Evolutionary conservation across 176 grass and related monocot species (phyloP).

Genomic region (Tillandsia leiboldiana): DNA sequence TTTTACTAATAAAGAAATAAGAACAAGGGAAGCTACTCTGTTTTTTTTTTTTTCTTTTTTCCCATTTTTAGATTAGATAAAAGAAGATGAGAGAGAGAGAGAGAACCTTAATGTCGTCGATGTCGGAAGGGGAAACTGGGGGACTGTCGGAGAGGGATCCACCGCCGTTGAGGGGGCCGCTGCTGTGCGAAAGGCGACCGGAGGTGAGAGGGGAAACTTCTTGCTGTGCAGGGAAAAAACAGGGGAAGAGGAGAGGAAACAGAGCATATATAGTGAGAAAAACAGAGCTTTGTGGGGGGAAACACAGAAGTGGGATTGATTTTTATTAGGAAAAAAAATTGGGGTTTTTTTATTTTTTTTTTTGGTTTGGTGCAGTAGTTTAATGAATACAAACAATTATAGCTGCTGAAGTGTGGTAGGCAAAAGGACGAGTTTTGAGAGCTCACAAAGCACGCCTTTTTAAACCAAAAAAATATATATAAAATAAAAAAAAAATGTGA

Average conservation of each 20-base stretch:
- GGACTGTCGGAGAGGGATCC: slow-evolving; percentile 90
- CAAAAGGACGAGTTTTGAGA: no score
- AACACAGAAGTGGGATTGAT: background rate
- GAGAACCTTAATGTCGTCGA: slow-evolving; percentile 70
- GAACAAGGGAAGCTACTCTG: background rate
- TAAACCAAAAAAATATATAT: no score
- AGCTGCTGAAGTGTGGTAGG: no score
- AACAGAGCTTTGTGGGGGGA: background rate
- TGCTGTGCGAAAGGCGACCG: slow-evolving; percentile 95
- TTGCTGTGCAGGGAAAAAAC: slow-evolving; percentile 16
- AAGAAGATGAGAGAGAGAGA: background rate
- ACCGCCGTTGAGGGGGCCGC: slow-evolving; percentile 78
- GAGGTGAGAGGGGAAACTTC: slow-evolving; percentile 90
- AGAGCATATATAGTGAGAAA: no score
- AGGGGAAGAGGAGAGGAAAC: background rate
- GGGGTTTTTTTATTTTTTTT: background rate
- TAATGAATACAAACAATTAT: no score
- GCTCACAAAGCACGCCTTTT: background rate
- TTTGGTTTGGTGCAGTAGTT: no score
- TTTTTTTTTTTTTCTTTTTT: background rate
- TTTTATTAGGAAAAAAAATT: no score
- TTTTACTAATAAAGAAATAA: background rate
- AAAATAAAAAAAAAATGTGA: background rate
- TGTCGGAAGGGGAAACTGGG: slow-evolving; percentile 72
- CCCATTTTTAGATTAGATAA: background rate